Evolutionary conservation across 2,329 filamentous ascomycete genomes (phyloP).

Genomic region (Aureobasidium sp.): DNA sequence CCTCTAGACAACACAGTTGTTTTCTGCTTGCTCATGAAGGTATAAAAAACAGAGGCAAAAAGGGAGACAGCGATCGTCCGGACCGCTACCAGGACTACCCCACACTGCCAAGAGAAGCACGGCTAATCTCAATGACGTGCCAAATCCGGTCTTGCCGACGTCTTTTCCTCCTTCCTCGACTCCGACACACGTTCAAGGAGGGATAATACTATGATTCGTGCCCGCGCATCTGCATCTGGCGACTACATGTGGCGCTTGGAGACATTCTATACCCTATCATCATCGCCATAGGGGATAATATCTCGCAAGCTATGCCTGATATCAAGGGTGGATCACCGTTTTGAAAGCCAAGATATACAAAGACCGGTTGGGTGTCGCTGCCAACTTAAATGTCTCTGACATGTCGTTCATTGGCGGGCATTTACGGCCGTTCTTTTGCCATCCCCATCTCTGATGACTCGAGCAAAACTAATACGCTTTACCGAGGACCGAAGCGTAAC

Average conservation of each 20-base stretch:
- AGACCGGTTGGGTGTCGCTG: not conserved
- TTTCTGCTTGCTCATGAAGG: not conserved
- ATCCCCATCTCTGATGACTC: not conserved
- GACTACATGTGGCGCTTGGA: no score
- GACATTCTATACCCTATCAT: no score
- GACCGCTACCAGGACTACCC: not conserved
- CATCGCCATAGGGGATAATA: not conserved
- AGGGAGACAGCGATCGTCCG: not conserved
- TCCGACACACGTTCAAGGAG: not conserved
- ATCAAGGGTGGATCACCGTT: not conserved
- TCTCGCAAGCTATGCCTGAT: not conserved
- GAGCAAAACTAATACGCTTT: not conserved
- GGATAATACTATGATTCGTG: not conserved
- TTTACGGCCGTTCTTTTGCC: constrained; percentile 4
- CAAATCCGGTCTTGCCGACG: not conserved
- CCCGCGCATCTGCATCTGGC: not conserved
- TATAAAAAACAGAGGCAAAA: not conserved
- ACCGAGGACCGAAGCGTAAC: constrained; percentile 4
- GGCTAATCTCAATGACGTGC: constrained; percentile 2
- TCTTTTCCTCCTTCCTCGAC: not conserved
- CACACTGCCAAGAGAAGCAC: constrained; percentile 3
- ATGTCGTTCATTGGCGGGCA: constrained; percentile 13
- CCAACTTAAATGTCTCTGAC: constrained; percentile 7
- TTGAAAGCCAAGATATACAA: constrained; percentile 4
- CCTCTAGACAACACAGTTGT: not conserved